Evolutionary conservation across 192 early-diverging fungal genomes (phyloP).

Genomic region (Linnemannia exigua): DNA sequence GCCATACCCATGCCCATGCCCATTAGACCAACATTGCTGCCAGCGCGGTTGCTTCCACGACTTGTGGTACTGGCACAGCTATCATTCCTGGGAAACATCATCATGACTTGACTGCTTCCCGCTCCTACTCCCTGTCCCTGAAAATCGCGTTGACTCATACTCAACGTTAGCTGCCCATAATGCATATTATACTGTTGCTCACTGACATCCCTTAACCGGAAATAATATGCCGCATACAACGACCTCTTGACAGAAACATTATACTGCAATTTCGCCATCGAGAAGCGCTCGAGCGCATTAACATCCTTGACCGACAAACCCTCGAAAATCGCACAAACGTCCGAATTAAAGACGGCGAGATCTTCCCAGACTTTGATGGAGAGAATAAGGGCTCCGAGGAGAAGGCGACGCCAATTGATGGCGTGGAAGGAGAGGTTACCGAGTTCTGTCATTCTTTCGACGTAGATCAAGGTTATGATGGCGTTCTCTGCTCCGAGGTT

Average conservation of each 20-base stretch:
- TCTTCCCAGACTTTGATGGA: constrained; percentile 92
- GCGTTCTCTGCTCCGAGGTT: constrained; percentile 70
- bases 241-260: constrained; percentile 78
- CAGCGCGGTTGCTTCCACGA: background rate
- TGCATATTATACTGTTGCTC: constrained; percentile 39
- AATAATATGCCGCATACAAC: constrained; percentile 76
- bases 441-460: constrained; percentile 77
- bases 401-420: constrained; percentile 63
- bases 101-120: background rate
- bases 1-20: constrained; percentile 18
- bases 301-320: constrained; percentile 76
- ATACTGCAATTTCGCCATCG: constrained; percentile 71
- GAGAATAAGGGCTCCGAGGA: constrained; percentile 76
- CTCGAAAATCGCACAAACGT: constrained; percentile 85
- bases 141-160: constrained; percentile 40
- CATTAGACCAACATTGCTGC: constrained; percentile 14
- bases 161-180: constrained; percentile 35
- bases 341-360: constrained; percentile 87
- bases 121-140: background rate
- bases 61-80: background rate
- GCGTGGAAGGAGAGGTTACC: constrained; percentile 70
- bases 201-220: constrained; percentile 69
- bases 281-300: constrained; percentile 78
- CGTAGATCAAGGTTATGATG: constrained; percentile 75
- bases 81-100: background rate